Evolutionary conservation across 2,329 filamentous ascomycete genomes (phyloP), one percentile per base, ranked within the genome.

Genomic region (Ophioceras dolichostomum): DNA sequence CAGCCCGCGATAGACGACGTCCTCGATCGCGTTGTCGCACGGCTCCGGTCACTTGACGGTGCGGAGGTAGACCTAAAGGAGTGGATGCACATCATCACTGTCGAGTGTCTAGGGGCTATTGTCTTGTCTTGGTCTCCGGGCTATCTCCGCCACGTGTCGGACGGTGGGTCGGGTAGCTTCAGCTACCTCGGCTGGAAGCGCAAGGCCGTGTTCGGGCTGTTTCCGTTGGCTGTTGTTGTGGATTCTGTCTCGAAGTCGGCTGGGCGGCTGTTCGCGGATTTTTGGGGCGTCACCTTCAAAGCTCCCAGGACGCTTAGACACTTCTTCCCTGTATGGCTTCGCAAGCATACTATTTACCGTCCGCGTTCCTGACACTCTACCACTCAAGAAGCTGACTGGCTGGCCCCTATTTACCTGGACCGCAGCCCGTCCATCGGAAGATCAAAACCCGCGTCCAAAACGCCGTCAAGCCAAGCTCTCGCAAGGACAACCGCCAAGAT

Each of bases 51-150:
- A 0, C 46, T 68, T 1, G 32, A 56, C 1, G 64, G 64, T 0
- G 45, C 49, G 2, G 55, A 61, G 20, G 46, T 72, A 4, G 65
- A 71, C 39, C 46, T 73, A 14, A 66, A 65, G 36, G 62, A 69
- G 38, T 73, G 68, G 68, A 72, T 72, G 67, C 68, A 73, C 49
- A 70, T 73, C 39, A 54, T 70, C 14, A 61, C 59, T 1, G 65
- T 73, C 21, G 68, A 73, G 42, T 69, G 62, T 17, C 60, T 73
- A 3, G 61, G 64, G 1, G 65, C 66, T 1, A 49, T 61, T 2
- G 67, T 71, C 1, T 50, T 73, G 1, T 65, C 65, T 0, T 72
- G 68, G 68, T 70, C 68, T 0, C 68, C 68, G 0, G 61, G 64
- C 0, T 61, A 68, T 44, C 49, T 71, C 9, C 54, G 54, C 8